Evolutionary conservation across 2,329 filamentous ascomycete species (phyloP).

Genomic region (Aureobasidium sp.): DNA sequence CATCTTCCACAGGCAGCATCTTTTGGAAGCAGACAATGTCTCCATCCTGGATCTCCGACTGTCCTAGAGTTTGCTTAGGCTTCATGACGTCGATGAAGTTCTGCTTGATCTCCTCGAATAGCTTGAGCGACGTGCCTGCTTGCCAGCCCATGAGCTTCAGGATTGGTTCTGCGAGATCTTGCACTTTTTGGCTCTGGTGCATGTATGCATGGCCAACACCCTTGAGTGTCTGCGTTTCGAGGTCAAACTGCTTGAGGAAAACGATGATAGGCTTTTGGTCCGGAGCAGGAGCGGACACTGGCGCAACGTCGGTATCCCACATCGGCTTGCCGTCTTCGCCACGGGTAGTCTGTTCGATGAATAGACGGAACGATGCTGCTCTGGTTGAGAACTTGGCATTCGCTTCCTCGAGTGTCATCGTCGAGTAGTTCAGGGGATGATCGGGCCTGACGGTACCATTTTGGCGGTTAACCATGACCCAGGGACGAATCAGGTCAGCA

Average conservation of each 20-base stretch:
- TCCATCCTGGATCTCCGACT: constrained; percentile 91
- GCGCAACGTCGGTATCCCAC: constrained; percentile 57
- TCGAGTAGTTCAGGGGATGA: constrained; percentile 68
- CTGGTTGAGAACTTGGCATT: constrained; percentile 60
- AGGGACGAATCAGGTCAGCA: constrained; percentile 68
- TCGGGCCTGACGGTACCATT: constrained; percentile 95
- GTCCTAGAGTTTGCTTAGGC: constrained; percentile 76
- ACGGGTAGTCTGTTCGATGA: constrained; percentile 71
- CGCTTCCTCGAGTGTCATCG: constrained; percentile 60
- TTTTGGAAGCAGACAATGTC: constrained; percentile 95
- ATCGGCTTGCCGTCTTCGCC: constrained; percentile 61
- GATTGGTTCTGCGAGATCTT: constrained; percentile 72
- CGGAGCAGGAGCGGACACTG: constrained; percentile 29
- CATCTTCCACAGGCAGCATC: constrained; percentile 43
- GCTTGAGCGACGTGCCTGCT: constrained; percentile 58
- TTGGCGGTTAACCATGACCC: constrained; percentile 97
- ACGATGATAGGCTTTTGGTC: constrained; percentile 59
- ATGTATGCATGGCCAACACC: constrained; percentile 83
- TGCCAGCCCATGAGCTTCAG: constrained; percentile 80
- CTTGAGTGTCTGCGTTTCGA: constrained; percentile 61
- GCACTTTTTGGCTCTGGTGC: constrained; percentile 76
- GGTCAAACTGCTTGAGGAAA: constrained; percentile 88
- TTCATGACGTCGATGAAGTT: constrained; percentile 96
- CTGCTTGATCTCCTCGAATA: constrained; percentile 97
- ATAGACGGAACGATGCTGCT: constrained; percentile 66